Conservation (phyloP, 352 stramenopile genomes). For the Phytophthora ohioensis region DNA sequence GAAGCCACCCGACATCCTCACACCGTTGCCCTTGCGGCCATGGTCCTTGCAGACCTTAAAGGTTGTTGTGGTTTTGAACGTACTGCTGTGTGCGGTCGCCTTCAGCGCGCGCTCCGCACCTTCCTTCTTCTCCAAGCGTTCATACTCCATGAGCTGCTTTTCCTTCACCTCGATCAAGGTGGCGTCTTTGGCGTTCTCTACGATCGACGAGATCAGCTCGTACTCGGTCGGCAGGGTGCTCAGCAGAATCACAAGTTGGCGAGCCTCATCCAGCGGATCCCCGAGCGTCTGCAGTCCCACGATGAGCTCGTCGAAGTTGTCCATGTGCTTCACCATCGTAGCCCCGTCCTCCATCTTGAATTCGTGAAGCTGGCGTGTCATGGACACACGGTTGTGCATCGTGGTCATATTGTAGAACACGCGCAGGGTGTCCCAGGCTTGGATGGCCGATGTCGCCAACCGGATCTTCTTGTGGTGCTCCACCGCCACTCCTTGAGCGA, state of each 20-base stretch:
- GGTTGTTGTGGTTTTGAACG: neutral
- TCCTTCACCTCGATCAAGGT: constrained; percentile 36
- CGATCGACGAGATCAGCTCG: too few species aligned
- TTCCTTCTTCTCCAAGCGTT: constrained; percentile 26
- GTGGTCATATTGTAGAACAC: too few species aligned
- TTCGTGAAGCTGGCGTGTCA: neutral
- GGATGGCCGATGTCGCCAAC: too few species aligned
- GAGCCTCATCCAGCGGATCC: neutral
- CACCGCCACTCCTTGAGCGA: constrained; percentile 12
- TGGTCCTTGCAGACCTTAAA: neutral
- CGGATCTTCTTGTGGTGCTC: neutral
- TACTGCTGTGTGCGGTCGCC: neutral
- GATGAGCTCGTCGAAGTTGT: neutral
- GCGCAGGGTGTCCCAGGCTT: too few species aligned
- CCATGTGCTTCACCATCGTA: neutral
- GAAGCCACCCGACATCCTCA: too few species aligned
- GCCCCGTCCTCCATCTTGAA: neutral
- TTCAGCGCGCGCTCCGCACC: neutral
- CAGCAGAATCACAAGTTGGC: too few species aligned
- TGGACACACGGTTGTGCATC: neutral
- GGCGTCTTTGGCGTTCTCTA: neutral
- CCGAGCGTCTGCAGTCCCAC: neutral
- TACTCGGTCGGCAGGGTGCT: too few species aligned
- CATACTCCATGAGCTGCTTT: constrained; percentile 37
- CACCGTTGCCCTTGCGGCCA: too few species aligned